Conservation (phyloP, 2,329 filamentous ascomycete genomes). For the Aspergillus hiratsukae region DNA sequence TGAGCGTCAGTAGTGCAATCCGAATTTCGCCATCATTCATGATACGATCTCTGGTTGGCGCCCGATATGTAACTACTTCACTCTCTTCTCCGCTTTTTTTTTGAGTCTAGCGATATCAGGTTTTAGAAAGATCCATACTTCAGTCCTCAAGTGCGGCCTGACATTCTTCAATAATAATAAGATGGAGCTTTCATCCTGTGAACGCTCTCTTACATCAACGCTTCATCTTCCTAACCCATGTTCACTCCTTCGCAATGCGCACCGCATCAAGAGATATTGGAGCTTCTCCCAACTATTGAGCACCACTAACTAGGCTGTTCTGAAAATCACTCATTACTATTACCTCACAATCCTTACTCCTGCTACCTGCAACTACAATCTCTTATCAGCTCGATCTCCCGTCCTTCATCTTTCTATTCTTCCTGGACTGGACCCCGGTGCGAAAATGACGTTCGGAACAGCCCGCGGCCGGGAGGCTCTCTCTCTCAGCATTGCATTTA, state of each 20-base stretch:
- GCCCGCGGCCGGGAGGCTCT: conserved; percentile 24
- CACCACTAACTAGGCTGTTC: not conserved
- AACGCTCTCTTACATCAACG: not conserved
- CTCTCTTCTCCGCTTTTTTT: not conserved
- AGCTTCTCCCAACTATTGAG: not conserved
- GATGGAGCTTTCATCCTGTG: not conserved
- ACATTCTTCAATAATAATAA: not conserved
- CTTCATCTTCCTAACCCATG: not conserved
- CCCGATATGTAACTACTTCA: not conserved
- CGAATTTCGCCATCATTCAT: not conserved
- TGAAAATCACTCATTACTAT: not conserved
- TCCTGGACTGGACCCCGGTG: not conserved
- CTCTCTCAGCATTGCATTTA: conserved; percentile 27
- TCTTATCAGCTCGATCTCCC: not conserved
- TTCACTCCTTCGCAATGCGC: not conserved
- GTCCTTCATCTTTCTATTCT: not conserved
- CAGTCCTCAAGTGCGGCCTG: not conserved
- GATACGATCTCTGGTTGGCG: not conserved
- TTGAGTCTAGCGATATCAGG: not conserved
- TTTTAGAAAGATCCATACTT: not conserved
- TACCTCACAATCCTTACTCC: not conserved
- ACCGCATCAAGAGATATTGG: not conserved
- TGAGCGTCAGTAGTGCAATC: not conserved
- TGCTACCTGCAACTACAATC: not conserved
- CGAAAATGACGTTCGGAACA: conserved; percentile 23